phyloP scores from a whole-genome alignment of 108 stramenopile species.

The Chaetoceros muelleri region DNA sequence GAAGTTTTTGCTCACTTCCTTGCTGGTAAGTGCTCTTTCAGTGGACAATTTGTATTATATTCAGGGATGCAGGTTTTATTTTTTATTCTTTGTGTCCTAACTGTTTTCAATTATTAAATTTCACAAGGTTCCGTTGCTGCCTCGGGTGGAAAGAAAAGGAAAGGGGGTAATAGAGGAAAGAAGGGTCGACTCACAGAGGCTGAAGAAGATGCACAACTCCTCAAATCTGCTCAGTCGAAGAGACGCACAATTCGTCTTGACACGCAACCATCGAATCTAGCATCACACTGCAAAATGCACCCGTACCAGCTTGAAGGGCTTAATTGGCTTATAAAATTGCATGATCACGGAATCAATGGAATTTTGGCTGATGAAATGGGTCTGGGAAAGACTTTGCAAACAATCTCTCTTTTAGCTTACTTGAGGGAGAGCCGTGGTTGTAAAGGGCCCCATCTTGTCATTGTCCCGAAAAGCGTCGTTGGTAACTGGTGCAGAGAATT shows the following conservation, averaged over 20 bases:
- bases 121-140: slow-evolving; percentile 42
- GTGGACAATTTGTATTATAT: slow-evolving; percentile 13
- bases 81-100: not conserved
- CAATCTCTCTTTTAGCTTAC: slow-evolving; percentile 90
- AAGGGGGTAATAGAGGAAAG: slow-evolving; percentile 40
- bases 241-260: slow-evolving; percentile 79
- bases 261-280: slow-evolving; percentile 79
- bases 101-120: not conserved
- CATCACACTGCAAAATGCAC: slow-evolving; percentile 85
- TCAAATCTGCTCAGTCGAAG: slow-evolving; percentile 77
- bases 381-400: slow-evolving; percentile 88
- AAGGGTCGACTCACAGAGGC: slow-evolving; percentile 86
- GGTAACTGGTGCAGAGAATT: slow-evolving; percentile 98
- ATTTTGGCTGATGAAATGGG: slow-evolving; percentile 96
- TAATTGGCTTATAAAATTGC: slow-evolving; percentile 98
- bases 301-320: slow-evolving; percentile 97
- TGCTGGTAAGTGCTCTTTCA: slow-evolving; percentile 36
- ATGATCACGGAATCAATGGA: slow-evolving; percentile 98
- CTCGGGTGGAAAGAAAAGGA: slow-evolving; percentile 16
- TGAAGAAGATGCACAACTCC: slow-evolving; percentile 92
- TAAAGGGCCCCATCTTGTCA: slow-evolving; percentile 91
- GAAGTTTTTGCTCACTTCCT: slow-evolving; percentile 99
- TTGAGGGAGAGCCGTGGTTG: slow-evolving; percentile 79
- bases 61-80: slow-evolving; percentile 1
- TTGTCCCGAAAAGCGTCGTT: slow-evolving; percentile 94